Conservation (phyloP, 352 stramenopile genomes). For the Phytophthora sansomeana region DNA sequence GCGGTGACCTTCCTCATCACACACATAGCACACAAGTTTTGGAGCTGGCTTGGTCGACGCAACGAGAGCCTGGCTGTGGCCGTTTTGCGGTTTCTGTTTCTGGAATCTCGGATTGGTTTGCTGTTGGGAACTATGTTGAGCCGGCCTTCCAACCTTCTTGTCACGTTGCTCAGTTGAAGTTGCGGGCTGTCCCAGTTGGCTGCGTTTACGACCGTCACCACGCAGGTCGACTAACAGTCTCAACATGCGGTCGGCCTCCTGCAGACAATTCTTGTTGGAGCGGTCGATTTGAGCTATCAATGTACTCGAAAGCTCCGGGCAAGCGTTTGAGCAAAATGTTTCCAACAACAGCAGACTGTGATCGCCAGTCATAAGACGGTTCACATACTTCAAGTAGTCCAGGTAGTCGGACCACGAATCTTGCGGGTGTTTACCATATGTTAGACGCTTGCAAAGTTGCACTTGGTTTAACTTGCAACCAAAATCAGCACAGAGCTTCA, state of each 20-base stretch:
- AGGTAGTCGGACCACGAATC: slow-evolving; percentile 19
- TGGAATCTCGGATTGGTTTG: not conserved
- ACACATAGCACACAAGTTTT: slow-evolving; percentile 21
- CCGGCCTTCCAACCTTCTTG: not conserved
- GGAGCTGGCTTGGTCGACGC: not conserved
- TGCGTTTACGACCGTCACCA: slow-evolving; percentile 1
- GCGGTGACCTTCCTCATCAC: slow-evolving; percentile 17
- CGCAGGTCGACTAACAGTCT: not conserved
- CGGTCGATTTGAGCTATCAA: slow-evolving; percentile 7
- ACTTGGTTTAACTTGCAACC: slow-evolving; percentile 25
- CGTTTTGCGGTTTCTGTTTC: not conserved
- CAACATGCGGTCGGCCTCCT: slow-evolving; percentile 10
- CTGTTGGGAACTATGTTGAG: not conserved
- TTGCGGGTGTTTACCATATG: slow-evolving; percentile 9
- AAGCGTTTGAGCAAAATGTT: slow-evolving; percentile 7
- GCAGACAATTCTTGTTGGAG: not conserved
- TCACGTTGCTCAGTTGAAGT: no score
- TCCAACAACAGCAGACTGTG: slow-evolving; percentile 12
- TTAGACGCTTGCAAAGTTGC: slow-evolving; percentile 12
- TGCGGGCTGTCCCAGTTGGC: no score
- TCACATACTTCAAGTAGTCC: slow-evolving; percentile 26
- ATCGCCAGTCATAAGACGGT: slow-evolving; percentile 17
- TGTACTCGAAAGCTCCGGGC: slow-evolving; percentile 8
- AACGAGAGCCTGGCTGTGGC: not conserved
- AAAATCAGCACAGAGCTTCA: not conserved